Conservation (phyloP, 176 grass and related monocot genomes). For the Oryza longistaminata region DNA sequence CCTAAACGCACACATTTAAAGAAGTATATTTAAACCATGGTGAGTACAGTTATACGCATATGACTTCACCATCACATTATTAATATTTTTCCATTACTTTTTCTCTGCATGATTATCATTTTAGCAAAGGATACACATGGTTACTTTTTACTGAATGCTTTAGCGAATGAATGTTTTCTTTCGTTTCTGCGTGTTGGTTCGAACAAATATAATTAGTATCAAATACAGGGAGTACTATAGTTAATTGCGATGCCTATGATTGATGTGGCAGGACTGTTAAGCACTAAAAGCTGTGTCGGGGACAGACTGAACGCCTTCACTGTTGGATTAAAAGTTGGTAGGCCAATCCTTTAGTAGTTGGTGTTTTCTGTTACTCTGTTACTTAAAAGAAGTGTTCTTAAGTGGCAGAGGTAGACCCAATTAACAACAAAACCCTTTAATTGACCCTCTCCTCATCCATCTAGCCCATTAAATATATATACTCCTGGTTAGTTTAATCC, state of each 20-base stretch:
- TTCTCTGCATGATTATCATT: not conserved
- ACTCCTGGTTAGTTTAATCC: conserved; percentile 2
- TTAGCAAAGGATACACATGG: not conserved
- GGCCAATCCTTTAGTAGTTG: conserved; percentile 32
- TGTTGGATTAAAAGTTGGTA: conserved; percentile 39
- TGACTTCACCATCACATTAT: too few relatives aligned
- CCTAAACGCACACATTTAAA: too few relatives aligned
- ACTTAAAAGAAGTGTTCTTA: conserved; percentile 9
- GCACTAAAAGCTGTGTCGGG: conserved; percentile 22
- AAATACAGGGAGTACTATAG: not conserved
- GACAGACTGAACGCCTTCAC: conserved; percentile 29
- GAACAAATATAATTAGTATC: not conserved
- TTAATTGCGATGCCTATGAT: conserved; percentile 29
- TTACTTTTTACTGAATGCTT: not conserved
- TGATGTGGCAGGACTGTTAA: conserved; percentile 24
- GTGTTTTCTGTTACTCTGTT: not conserved
- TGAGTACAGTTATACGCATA: too few relatives aligned
- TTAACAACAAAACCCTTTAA: conserved; percentile 3
- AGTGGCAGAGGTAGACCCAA: not conserved
- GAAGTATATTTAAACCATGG: too few relatives aligned
- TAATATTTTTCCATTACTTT: too few relatives aligned
- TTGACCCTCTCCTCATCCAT: not conserved
- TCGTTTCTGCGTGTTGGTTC: not conserved
- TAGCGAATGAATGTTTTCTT: not conserved
- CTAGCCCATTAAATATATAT: conserved; percentile 19